Evolutionary conservation across 208 protist genomes (phyloP).

Genomic region (Strigomonas culicis): DNA sequence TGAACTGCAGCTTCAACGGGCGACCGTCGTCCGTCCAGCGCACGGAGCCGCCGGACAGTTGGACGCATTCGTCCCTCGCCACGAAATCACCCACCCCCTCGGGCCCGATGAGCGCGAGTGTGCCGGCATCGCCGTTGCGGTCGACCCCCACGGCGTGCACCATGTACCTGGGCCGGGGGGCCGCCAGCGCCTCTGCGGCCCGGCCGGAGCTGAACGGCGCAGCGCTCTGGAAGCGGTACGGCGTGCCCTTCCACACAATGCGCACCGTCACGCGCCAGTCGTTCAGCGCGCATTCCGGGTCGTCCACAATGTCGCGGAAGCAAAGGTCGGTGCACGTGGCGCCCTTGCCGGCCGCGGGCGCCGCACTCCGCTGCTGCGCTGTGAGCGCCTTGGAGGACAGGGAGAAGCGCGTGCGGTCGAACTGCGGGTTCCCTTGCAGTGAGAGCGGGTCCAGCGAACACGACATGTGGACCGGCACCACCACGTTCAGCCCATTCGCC

Average conservation of each 20-base stretch:
- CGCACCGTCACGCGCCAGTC: constrained; percentile 47
- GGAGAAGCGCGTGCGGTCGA: constrained; percentile 26
- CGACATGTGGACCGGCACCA: constrained; percentile 39
- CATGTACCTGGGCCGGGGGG: constrained; percentile 14
- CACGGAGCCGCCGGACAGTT: constrained; percentile 24
- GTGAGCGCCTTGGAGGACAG: constrained; percentile 42
- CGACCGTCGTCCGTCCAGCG: constrained; percentile 28
- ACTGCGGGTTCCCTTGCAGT: constrained; percentile 51
- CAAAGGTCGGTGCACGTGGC: constrained; percentile 16
- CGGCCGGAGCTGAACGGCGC: not conserved
- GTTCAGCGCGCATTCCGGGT: constrained; percentile 24
- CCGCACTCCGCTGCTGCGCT: not conserved
- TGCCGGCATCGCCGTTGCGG: constrained; percentile 38
- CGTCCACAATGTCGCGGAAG: constrained; percentile 37
- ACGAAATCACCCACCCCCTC: constrained; percentile 20
- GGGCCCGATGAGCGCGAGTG: constrained; percentile 19
- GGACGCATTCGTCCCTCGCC: constrained; percentile 23
- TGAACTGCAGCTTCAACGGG: constrained; percentile 37
- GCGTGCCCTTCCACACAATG: constrained; percentile 53
- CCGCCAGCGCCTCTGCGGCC: not conserved
- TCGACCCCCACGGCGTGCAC: constrained; percentile 57
- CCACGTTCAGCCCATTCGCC: constrained; percentile 62
- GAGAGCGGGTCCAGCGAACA: constrained; percentile 40
- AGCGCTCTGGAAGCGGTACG: constrained; percentile 8
- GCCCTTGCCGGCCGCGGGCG: not conserved